Evolutionary conservation across 495 filamentous ascomycete genomes (phyloP).

Genomic region (Penicillium roqueforti): DNA sequence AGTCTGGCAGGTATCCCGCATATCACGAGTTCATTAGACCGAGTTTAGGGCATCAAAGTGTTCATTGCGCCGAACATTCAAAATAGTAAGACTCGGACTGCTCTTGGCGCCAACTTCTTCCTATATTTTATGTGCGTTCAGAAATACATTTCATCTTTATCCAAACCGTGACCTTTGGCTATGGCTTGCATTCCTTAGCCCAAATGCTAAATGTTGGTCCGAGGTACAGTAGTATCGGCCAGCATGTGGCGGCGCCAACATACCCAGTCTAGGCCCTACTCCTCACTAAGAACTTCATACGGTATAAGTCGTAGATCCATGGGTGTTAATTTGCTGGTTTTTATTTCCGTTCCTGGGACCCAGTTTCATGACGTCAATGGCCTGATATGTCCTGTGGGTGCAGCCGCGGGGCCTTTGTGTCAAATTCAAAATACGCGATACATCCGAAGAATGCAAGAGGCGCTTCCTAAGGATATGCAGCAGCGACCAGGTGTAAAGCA

Average conservation of each 20-base stretch:
- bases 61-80: background rate
- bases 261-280: background rate
- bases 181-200: constrained; percentile 1
- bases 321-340: background rate
- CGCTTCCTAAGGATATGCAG: background rate
- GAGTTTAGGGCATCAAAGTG: background rate
- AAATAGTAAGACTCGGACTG: background rate
- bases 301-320: background rate
- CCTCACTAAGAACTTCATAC: background rate
- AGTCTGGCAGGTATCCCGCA: background rate
- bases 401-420: no score
- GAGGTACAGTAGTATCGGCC: background rate
- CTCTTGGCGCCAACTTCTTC: background rate
- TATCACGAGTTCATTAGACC: background rate
- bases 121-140: background rate
- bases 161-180: background rate
- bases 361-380: background rate
- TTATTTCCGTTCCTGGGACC: background rate
- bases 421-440: background rate
- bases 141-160: background rate
- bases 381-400: no score
- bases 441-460: background rate
- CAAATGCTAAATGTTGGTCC: background rate
- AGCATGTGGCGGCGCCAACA: constrained; percentile 1
- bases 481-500: no score